These are phyloP conservation scores for Yarrowia alimentaria DNA, from an alignment of 805 yeast species.

Conservation along the genomic window DNA sequence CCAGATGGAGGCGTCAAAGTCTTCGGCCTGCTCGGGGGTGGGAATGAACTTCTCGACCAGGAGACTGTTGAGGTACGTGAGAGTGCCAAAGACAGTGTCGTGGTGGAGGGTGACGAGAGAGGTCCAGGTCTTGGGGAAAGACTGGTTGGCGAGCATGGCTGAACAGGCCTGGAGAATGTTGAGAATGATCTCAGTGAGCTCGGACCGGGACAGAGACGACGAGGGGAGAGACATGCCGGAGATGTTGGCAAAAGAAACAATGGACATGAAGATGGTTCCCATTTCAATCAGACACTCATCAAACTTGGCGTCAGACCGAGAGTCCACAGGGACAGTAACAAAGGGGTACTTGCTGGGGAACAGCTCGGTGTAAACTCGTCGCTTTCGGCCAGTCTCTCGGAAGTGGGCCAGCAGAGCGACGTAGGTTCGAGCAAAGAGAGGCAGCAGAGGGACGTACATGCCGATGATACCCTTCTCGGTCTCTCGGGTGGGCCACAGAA, in stretches of 20 bases:
- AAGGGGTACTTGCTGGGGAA: slow-evolving; percentile 73
- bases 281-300: slow-evolving; percentile 74
- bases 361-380: slow-evolving; percentile 54
- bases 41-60: slow-evolving; percentile 56
- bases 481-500: slow-evolving; percentile 37
- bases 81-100: slow-evolving; percentile 36
- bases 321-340: slow-evolving; percentile 63
- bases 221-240: slow-evolving; percentile 32
- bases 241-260: slow-evolving; percentile 35
- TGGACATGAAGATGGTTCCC: slow-evolving; percentile 49
- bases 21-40: slow-evolving; percentile 47
- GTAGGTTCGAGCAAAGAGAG: slow-evolving; percentile 36
- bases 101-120: slow-evolving; percentile 47
- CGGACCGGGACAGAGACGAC: slow-evolving; percentile 33
- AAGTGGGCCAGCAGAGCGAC: slow-evolving; percentile 34
- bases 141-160: slow-evolving; percentile 35
- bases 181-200: slow-evolving; percentile 36
- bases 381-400: slow-evolving; percentile 51
- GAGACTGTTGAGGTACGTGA: slow-evolving; percentile 47
- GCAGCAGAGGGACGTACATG: slow-evolving; percentile 38
- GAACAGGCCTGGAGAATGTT: slow-evolving; percentile 36
- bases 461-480: slow-evolving; percentile 34
- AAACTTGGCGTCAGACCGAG: slow-evolving; percentile 62
- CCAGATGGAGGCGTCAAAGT: slow-evolving; percentile 65
- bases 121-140: slow-evolving; percentile 60